These are phyloP conservation scores for Xanthoconium stramineum DNA, from an alignment of 768 basidiomycete species.

Conservation along the genomic window DNA sequence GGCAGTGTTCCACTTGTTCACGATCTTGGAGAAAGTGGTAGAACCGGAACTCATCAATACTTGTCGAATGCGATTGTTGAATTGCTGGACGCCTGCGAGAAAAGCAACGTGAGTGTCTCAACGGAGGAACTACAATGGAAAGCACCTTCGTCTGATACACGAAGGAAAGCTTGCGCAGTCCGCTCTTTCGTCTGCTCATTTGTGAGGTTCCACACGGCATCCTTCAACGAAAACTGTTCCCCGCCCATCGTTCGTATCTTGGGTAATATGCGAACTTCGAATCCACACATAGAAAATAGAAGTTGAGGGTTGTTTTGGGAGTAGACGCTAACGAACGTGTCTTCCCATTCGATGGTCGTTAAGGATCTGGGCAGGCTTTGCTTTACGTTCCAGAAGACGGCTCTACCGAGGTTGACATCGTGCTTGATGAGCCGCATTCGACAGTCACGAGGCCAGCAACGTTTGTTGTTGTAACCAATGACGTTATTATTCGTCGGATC, in stretches of 20 bases:
- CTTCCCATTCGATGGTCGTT: constrained; percentile 99
- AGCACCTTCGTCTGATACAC: constrained; percentile 91
- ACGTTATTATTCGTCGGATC: constrained; percentile 99
- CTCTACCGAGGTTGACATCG: constrained; percentile 96
- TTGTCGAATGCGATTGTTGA: constrained; percentile 96
- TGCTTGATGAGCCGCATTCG: constrained; percentile 99
- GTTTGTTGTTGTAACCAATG: constrained; percentile 98
- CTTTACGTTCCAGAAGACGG: constrained; percentile 99
- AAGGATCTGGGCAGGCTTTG: constrained; percentile 92
- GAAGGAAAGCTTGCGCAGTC: constrained; percentile 95
- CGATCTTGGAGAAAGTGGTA: constrained; percentile 98
- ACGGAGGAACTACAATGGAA: neutral
- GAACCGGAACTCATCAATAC: constrained; percentile 99
- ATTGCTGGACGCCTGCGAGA: constrained; percentile 77
- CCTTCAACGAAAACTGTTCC: constrained; percentile 95
- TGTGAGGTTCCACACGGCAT: constrained; percentile 94
- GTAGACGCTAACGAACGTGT: constrained; percentile 95
- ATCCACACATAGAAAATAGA: constrained; percentile 98
- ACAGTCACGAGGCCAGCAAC: constrained; percentile 99
- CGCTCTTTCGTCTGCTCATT: constrained; percentile 98
- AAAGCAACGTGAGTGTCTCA: neutral
- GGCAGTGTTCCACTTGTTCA: constrained; percentile 97
- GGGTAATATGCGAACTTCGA: constrained; percentile 95
- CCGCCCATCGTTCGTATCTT: constrained; percentile 94
- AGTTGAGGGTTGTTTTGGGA: constrained; percentile 97